These are phyloP conservation scores for Hordeum marinum DNA, from an alignment of 176 grass and related monocot species.

Conservation along the genomic window DNA sequence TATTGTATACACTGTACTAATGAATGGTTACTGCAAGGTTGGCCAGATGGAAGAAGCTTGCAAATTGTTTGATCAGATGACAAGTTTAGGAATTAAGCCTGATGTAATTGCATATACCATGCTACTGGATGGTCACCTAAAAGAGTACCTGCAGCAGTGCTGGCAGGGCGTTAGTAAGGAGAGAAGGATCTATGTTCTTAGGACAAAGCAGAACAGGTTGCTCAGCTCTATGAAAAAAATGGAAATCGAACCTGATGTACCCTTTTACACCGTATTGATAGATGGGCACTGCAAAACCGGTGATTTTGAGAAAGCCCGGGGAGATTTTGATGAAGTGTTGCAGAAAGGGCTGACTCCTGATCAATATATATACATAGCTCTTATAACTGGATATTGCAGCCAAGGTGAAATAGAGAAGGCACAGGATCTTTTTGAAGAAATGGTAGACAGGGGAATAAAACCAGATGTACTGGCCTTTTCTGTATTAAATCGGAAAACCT, in stretches of 20 bases:
- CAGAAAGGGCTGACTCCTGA: conserved; percentile 54
- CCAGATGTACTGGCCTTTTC: conserved; percentile 43
- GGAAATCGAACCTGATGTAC: conserved; percentile 52
- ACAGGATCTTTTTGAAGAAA: conserved; percentile 58
- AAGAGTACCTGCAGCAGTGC: conserved; percentile 10
- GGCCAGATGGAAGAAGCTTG: conserved; percentile 44
- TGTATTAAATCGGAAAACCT: conserved; percentile 22
- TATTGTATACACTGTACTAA: conserved; percentile 55
- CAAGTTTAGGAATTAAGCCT: conserved; percentile 47
- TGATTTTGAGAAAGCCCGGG: conserved; percentile 48
- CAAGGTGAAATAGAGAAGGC: conserved; percentile 53
- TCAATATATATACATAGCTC: conserved; percentile 50
- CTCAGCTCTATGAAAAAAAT: conserved; percentile 38
- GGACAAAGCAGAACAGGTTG: conserved; percentile 26
- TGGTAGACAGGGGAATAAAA: conserved; percentile 48
- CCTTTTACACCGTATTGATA: conserved; percentile 82
- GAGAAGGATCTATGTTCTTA: conserved; percentile 33
- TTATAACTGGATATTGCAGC: conserved; percentile 73
- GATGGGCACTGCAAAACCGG: conserved; percentile 65
- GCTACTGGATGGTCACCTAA: conserved; percentile 38
- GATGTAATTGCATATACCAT: conserved; percentile 51
- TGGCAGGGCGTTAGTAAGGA: conserved; percentile 41
- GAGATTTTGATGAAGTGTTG: conserved; percentile 68
- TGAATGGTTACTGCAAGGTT: conserved; percentile 68
- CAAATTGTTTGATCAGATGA: conserved; percentile 58